phyloP scores from a whole-genome alignment of 305 asterid species.

The Fraxinus paxiana region DNA sequence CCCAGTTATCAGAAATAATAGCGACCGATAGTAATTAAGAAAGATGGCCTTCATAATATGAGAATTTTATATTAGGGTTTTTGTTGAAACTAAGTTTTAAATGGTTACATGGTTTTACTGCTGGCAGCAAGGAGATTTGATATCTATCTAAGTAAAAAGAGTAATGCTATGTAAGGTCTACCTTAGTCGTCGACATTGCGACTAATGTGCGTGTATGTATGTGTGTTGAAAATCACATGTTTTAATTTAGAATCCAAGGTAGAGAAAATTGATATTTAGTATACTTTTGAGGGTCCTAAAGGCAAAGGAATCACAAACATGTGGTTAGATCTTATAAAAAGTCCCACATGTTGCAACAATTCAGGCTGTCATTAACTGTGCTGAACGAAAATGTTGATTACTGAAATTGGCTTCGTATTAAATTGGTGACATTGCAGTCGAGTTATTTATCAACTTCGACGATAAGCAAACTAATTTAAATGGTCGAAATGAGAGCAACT shows the following conservation, averaged over 20 bases:
- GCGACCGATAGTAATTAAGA: neutral
- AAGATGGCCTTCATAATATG: neutral
- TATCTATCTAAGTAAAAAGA: neutral
- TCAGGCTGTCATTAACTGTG: neutral
- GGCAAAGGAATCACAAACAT: conserved; percentile 10
- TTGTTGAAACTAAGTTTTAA: neutral
- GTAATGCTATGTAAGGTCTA: too few relatives aligned
- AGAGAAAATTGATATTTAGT: conserved; percentile 10
- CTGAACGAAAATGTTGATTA: neutral
- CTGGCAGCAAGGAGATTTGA: neutral
- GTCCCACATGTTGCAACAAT: neutral
- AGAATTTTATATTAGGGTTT: neutral
- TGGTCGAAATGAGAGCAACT: too few relatives aligned
- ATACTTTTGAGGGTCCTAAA: neutral
- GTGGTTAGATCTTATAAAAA: conserved; percentile 1
- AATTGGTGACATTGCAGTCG: too few relatives aligned
- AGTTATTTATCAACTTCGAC: too few relatives aligned
- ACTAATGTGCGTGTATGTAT: neutral
- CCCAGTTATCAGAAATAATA: neutral
- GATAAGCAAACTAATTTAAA: too few relatives aligned
- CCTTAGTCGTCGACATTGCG: neutral
- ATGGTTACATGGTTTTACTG: neutral
- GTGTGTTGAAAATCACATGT: conserved; percentile 3
- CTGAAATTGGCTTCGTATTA: too few relatives aligned
- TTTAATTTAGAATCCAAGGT: conserved; percentile 10